These are phyloP conservation scores for Chondrus crispus DNA, from an alignment of 23 red algal genomes.

Conservation along the genomic window DNA sequence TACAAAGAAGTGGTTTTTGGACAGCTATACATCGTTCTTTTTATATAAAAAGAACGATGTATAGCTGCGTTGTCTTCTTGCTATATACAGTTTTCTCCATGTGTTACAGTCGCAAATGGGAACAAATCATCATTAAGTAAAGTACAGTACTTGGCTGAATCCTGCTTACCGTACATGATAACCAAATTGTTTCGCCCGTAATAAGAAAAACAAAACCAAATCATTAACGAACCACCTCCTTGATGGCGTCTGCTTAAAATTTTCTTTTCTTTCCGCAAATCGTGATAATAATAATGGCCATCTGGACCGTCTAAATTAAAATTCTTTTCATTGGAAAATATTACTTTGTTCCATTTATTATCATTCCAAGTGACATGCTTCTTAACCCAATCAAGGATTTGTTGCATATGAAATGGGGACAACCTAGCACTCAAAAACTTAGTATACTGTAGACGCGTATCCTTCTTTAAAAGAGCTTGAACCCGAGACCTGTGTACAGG, in stretches of 20 bases:
- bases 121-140: background rate
- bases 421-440: background rate
- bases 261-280: background rate
- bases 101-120: background rate
- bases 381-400: background rate
- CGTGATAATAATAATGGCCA: background rate
- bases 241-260: background rate
- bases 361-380: background rate
- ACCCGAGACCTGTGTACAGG: background rate
- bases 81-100: background rate
- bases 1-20: too few species aligned
- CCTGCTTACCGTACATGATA: background rate
- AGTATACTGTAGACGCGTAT: background rate
- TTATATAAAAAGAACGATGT: background rate
- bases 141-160: background rate
- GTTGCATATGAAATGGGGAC: background rate
- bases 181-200: background rate
- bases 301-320: background rate
- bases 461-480: background rate
- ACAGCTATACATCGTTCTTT: too few species aligned
- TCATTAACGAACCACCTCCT: background rate
- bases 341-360: slow-evolving; percentile 1
- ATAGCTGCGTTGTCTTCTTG: background rate
- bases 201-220: slow-evolving; percentile 7
- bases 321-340: slow-evolving; percentile 14